Evolutionary conservation across 139 green algal species (phyloP), one percentile per base, ranked within the genome.

Genomic region (Chlamydomonas schloesseri): DNA sequence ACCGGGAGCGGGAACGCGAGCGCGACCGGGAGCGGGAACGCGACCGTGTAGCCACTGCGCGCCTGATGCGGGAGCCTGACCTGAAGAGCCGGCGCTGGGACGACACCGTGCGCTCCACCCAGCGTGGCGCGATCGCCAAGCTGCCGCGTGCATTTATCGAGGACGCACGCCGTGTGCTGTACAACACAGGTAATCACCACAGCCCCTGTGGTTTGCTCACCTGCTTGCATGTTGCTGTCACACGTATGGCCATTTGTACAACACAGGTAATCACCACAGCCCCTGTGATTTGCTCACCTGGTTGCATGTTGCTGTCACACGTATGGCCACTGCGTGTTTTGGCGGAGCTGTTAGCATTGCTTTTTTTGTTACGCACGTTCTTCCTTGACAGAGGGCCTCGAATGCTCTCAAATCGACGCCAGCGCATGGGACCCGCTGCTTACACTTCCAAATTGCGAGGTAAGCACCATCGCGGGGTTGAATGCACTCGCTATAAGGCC

Each of bases 381-480:
- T n/a, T 47, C 13, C 31, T 46, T 50, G 42, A 50, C 42, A 86
- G 80, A 86, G 21, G 67, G 23, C 26, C 67, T 86, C 21, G 80
- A 86, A 6, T 78, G 50, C 80, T 86, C 80, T n/a, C 80, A 86
- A 68, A 86, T 86, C 31, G 67, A 86, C 24, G 67, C 80, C 50
- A 77, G 46, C 37, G 67, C 67, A 23, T 86, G 80, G 80, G 80
- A 86, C 28, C 67, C 80, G 26, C 33, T 86, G 50, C 67, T 86
- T 2, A 57, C 60, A 33, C 80, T 86, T 21, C 80, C 80, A 6
- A 86, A 86, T 50, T 86, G 80, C 68, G 80, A 86, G 67, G 80
- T 86, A 34, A 78, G 42, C 2, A 72, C 36, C 20, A n/a, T n/a
- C n/a, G n/a, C n/a, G n/a, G n/a, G n/a, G n/a, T n/a, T n/a, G n/a